Conservation (phyloP, 1,139 yeast genomes). For the Geotrichum histeridarum region DNA sequence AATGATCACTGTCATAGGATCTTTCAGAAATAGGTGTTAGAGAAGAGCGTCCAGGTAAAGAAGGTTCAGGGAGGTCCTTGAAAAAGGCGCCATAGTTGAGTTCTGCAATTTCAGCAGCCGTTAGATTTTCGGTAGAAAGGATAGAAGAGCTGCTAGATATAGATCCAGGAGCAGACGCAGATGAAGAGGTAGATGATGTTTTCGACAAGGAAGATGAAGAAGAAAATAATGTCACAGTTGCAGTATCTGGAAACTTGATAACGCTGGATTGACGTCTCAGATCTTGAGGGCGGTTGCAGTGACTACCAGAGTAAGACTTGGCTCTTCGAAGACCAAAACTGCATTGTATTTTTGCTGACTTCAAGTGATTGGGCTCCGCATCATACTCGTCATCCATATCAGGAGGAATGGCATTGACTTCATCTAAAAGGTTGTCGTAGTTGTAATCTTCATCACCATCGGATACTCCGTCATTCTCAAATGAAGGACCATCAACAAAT, state of each 20-base stretch:
- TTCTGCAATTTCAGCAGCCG: slow-evolving; percentile 9
- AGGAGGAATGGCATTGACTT: slow-evolving; percentile 19
- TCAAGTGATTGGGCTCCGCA: not conserved
- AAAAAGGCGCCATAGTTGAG: slow-evolving; percentile 4
- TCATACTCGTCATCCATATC: slow-evolving; percentile 16
- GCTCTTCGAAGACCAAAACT: slow-evolving; percentile 12
- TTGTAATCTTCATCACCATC: slow-evolving; percentile 2
- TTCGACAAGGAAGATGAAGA: slow-evolving; percentile 11
- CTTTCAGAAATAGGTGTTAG: slow-evolving; percentile 19
- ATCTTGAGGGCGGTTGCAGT: slow-evolving; percentile 1
- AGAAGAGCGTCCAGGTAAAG: slow-evolving; percentile 7
- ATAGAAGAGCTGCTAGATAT: slow-evolving; percentile 7
- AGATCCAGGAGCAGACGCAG: slow-evolving; percentile 2
- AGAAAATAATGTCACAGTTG: slow-evolving; percentile 19
- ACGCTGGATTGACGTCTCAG: slow-evolving; percentile 15
- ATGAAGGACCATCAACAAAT: not conserved
- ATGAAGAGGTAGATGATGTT: slow-evolving; percentile 9
- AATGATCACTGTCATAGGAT: slow-evolving; percentile 10
- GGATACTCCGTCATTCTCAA: slow-evolving; percentile 5
- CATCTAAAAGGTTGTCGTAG: slow-evolving; percentile 19
- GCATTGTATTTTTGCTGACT: not conserved
- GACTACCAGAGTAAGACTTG: slow-evolving; percentile 18
- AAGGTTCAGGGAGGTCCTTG: not conserved
- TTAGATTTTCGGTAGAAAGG: slow-evolving; percentile 7
- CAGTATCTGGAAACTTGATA: slow-evolving; percentile 8